Evolutionary conservation across 2,329 filamentous ascomycete genomes (phyloP).

Genomic region (Fusarium tanahbumbuense): DNA sequence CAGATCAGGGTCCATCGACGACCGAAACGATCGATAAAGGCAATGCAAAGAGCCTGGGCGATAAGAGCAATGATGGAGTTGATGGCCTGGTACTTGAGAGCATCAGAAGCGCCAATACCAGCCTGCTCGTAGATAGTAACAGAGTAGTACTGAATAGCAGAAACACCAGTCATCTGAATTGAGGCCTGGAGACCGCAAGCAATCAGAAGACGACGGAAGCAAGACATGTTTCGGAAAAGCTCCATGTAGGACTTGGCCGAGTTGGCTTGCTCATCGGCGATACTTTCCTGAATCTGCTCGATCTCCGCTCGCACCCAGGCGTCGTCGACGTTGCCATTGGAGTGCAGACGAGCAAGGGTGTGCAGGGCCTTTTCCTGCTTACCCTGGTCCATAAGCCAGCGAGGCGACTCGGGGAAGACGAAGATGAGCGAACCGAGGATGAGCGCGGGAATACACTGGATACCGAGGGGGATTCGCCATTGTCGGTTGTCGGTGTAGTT

Average conservation of each 20-base stretch:
- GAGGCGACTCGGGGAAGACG: constrained; percentile 76
- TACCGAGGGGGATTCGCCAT: constrained; percentile 64
- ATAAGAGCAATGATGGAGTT: constrained; percentile 67
- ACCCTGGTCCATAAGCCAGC: constrained; percentile 81
- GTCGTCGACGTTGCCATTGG: constrained; percentile 73
- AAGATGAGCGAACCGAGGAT: constrained; percentile 73
- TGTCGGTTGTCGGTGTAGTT: constrained; percentile 47
- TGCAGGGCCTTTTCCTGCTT: constrained; percentile 70
- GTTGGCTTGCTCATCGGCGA: constrained; percentile 69
- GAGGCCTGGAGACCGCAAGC: constrained; percentile 75
- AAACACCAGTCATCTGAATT: constrained; percentile 80
- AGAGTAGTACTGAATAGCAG: constrained; percentile 79
- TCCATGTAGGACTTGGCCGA: constrained; percentile 54
- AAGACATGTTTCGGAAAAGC: constrained; percentile 69
- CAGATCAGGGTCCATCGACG: constrained; percentile 76
- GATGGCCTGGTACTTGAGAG: constrained; percentile 79
- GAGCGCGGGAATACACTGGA: constrained; percentile 77
- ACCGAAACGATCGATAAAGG: constrained; percentile 75
- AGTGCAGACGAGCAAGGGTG: constrained; percentile 75
- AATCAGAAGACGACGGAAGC: constrained; percentile 73
- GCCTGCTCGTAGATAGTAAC: constrained; percentile 66
- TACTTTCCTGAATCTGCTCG: constrained; percentile 73
- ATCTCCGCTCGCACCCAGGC: constrained; percentile 78
- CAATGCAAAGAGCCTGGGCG: constrained; percentile 63
- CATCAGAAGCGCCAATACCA: constrained; percentile 62